A percentile compares a stretch with the other conserved stretches of the same genome.
Conservation (phyloP, 768 basidiomycete species). For the Dacryopinax spathularia region DNA sequence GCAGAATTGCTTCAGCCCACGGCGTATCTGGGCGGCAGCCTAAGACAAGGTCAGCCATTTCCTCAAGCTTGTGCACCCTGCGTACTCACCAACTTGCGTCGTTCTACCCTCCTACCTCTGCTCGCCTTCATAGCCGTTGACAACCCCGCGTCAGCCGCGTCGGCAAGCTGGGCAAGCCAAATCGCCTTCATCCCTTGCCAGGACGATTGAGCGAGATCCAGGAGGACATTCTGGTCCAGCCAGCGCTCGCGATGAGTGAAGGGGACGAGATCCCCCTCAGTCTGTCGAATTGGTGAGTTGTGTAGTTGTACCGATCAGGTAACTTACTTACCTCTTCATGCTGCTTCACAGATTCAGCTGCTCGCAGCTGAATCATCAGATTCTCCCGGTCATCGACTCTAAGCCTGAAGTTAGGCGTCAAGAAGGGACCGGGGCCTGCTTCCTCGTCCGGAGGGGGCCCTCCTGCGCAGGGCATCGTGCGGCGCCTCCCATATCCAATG, state of each 20-base stretch:
- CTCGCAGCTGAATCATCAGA: neutral
- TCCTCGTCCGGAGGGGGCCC: neutral
- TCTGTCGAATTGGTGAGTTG: neutral
- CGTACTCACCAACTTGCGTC: neutral
- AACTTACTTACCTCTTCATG: neutral
- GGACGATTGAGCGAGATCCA: neutral
- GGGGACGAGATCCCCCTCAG: neutral
- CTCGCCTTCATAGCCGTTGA: neutral
- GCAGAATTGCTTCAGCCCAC: neutral
- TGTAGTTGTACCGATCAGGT: neutral
- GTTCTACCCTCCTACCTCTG: neutral
- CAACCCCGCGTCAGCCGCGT: neutral
- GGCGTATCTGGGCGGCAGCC: neutral
- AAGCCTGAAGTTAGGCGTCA: neutral
- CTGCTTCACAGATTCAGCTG: neutral
- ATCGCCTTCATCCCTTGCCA: neutral
- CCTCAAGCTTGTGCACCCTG: too few species aligned
- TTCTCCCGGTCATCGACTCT: neutral
- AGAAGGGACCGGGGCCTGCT: neutral
- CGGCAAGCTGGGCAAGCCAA: neutral
- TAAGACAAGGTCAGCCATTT: too few species aligned
- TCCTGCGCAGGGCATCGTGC: neutral
- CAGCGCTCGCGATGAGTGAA: neutral
- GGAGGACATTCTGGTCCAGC: neutral
- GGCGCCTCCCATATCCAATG: neutral